Conservation (phyloP, 371 early-diverging fungal species). For the Vairimorpha necatrix region DNA sequence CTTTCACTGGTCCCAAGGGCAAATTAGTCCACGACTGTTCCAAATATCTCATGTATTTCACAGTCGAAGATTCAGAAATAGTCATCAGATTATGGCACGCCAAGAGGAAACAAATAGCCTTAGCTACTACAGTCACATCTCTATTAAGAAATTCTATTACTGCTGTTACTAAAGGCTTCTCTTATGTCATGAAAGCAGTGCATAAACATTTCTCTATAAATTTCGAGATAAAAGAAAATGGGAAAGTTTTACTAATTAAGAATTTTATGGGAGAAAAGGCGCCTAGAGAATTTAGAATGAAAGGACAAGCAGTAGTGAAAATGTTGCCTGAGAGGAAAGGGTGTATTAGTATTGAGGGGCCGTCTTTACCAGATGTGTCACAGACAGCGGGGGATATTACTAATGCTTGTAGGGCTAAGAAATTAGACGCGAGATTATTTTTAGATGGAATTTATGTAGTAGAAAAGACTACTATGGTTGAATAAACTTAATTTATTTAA, state of each 20-base stretch:
- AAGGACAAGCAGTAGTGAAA: slow-evolving; percentile 77
- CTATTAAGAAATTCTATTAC: slow-evolving; percentile 91
- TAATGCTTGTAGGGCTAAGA: slow-evolving; percentile 75
- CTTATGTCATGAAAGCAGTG: slow-evolving; percentile 97
- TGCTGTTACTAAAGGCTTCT: slow-evolving; percentile 96
- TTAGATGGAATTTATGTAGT: slow-evolving; percentile 76
- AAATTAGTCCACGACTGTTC: slow-evolving; percentile 78
- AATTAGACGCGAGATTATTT: slow-evolving; percentile 98
- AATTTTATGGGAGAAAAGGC: slow-evolving; percentile 98
- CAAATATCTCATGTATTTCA: slow-evolving; percentile 84
- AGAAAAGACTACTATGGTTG: slow-evolving; percentile 56
- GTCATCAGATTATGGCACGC: slow-evolving; percentile 88
- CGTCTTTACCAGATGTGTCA: slow-evolving; percentile 89
- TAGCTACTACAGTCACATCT: slow-evolving; percentile 90
- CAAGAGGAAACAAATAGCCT: slow-evolving; percentile 87
- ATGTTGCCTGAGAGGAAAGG: slow-evolving; percentile 80
- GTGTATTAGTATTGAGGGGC: slow-evolving; percentile 85
- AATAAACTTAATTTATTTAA: slow-evolving; percentile 26
- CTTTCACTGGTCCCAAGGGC: slow-evolving; percentile 70
- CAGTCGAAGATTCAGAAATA: slow-evolving; percentile 69
- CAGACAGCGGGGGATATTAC: slow-evolving; percentile 83
- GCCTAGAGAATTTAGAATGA: slow-evolving; percentile 77
- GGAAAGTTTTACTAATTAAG: slow-evolving; percentile 76
- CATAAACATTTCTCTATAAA: slow-evolving; percentile 99
- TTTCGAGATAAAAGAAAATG: slow-evolving; percentile 77